Evolutionary conservation across 306 rosid genomes (phyloP).

Genomic region (Lathyrus aphaca): DNA sequence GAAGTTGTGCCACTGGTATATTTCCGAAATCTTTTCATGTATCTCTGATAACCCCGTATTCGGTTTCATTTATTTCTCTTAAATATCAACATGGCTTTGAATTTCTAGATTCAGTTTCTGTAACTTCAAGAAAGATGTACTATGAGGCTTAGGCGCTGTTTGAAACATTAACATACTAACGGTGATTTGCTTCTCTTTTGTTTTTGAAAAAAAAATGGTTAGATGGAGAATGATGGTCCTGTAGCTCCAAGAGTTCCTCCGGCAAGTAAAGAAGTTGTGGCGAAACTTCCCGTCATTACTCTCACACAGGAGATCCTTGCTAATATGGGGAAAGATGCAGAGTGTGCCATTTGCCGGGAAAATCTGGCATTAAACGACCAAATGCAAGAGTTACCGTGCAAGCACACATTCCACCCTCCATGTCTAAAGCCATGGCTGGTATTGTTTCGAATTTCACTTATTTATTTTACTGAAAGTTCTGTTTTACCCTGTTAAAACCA

Average conservation of each 20-base stretch:
- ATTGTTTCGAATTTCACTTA: constrained; percentile 25
- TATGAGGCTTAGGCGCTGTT: constrained; percentile 36
- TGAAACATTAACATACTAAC: constrained; percentile 20
- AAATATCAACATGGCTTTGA: constrained; percentile 27
- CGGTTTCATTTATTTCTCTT: background rate
- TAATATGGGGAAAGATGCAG: constrained; percentile 72
- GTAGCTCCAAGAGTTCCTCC: constrained; percentile 79
- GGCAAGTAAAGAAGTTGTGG: constrained; percentile 92
- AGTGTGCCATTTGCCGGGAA: constrained; percentile 93
- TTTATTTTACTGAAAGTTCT: constrained; percentile 10
- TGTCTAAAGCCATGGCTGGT: constrained; percentile 99
- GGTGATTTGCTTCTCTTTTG: background rate
- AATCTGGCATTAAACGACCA: constrained; percentile 69
- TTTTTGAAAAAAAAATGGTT: background rate
- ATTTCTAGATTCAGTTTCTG: constrained; percentile 27
- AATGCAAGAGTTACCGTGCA: constrained; percentile 99
- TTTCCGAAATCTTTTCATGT: constrained; percentile 11
- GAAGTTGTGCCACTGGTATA: constrained; percentile 68
- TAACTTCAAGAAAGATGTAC: constrained; percentile 23
- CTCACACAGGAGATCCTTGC: constrained; percentile 68
- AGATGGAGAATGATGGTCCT: constrained; percentile 57
- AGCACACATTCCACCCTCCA: constrained; percentile 91
- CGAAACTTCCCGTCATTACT: constrained; percentile 78
- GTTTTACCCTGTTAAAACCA: constrained; percentile 17
- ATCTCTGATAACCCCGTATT: background rate